Evolutionary conservation across 805 yeast genomes (phyloP), one percentile per base, ranked within the genome.

Genomic region (Scheffersomyces amazonensis): DNA sequence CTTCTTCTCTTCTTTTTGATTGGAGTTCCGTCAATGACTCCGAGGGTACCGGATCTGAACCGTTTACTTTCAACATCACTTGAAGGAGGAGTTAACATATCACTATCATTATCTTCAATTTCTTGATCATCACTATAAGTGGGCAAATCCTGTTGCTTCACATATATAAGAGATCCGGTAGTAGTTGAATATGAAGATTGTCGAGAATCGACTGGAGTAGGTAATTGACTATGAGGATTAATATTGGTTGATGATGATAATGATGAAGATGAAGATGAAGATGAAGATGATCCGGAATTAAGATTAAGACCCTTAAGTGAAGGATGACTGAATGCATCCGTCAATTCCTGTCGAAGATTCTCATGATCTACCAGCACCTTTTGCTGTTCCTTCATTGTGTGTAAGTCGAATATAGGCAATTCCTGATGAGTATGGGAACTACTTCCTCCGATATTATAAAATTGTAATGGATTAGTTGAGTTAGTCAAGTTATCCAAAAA

Each of bases 401-500:
- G 63, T 50, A 61, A 44, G 31, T 59, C 62, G 41, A 54, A 59
- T 38, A 56, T 39, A 9, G 39, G 33, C 31, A 13, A 13, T 27
- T 27, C 30, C 9, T 6, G 41, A n/a, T n/a, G n/a, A 9, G 34
- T 20, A 13, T 22, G 31, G 20, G 18, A n/a, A 18, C 16, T 32
- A 18, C 24, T 28, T 17, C 25, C 33, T 2, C 47, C 41, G 20
- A 36, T 45, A 21, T 48, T 46, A 44, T 64, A 64, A 37, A 63
- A 54, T 23, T 62, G 64, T 28, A 60, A 49, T 3, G 68, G 69
- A 37, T 58, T 56, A 19, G 48, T 31, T 22, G 48, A 46, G 47
- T 56, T 54, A 21, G 61, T 68, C 47, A 69, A 56, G 42, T 61
- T 62, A 42, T 69, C 73, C 49, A 69, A 54, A 39, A 69, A 69